Conservation (phyloP, 768 basidiomycete genomes). For the Austroboletus eburneus region DNA sequence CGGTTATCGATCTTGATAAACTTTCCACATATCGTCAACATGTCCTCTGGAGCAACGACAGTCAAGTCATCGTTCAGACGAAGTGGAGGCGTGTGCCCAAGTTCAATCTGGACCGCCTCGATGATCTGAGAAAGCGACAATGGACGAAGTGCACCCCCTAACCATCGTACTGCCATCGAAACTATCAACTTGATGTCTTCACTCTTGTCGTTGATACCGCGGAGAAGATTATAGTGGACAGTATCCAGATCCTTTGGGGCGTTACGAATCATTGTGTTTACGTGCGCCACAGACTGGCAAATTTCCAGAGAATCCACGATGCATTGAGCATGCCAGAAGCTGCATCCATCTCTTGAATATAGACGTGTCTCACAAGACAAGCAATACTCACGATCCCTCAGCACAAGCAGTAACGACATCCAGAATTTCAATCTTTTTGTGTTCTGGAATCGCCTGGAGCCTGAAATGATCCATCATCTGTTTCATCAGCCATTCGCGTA, state of each 20-base stretch:
- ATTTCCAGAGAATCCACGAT: conserved; percentile 23
- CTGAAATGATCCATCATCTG: conserved; percentile 23
- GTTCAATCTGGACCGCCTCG: conserved; percentile 28
- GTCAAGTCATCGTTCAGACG: conserved; percentile 23
- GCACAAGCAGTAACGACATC: conserved; percentile 8
- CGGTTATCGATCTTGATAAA: conserved; percentile 25
- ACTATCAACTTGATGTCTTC: conserved; percentile 24
- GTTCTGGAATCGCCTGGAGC: conserved; percentile 20
- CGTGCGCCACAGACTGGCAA: conserved; percentile 23
- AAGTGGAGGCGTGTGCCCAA: conserved; percentile 17
- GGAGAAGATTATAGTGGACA: conserved; percentile 20
- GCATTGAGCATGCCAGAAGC: conserved; percentile 29
- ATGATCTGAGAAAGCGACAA: conserved; percentile 25
- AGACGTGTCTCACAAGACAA: not conserved
- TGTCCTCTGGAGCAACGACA: conserved; percentile 22
- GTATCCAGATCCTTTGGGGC: conserved; percentile 19
- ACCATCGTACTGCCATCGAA: conserved; percentile 21
- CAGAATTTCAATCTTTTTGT: conserved; percentile 20
- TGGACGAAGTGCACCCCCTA: conserved; percentile 25
- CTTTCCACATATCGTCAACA: conserved; percentile 26
- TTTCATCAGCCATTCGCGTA: conserved; percentile 23
- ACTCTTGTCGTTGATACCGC: conserved; percentile 18
- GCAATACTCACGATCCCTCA: conserved; percentile 19
- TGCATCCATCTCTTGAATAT: conserved; percentile 4
- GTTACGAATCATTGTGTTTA: conserved; percentile 16